Base-by-base conservation (phyloP, 2,329 filamentous ascomycete genomes). In the Achaetomium macrosporum region DNA sequence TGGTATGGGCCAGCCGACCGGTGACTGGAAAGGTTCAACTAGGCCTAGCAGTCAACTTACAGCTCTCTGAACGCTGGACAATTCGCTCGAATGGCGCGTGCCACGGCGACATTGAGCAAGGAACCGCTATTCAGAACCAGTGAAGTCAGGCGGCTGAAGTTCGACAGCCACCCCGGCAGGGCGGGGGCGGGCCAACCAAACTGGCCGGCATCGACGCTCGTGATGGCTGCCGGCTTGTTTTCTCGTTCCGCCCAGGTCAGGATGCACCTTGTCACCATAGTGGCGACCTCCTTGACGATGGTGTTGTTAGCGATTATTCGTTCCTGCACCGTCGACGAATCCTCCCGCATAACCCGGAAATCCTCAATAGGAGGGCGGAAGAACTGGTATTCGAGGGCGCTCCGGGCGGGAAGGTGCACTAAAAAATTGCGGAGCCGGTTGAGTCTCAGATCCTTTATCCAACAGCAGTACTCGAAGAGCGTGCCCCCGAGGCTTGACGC, bases 401-500 rank as follows among this genome's bases (percentile, higher is more conserved):
- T 53, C 63, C 29, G 65, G 62, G 9, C 49, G 39, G 45, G 40
- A 35, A 78, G 71, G 52, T 47, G 42, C 10, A 78, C 74, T 2
- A 89, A 71, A 19, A 87, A 71, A 39, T 80, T 70, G 11, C 72
- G 68, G 1, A 89, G 72, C 62, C 85, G 81, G 49, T 80, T 73
- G 10, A 89, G 74, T 58, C 85, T 80, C 36, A 90, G 71, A 25
- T 75, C 73, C 51, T 77, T 80, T 51, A 89, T 78, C 66, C 86
- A 88, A 36, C 79, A 74, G 61, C 81, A 86, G 64, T 90, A 90
- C 0, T 85, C 84, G 57, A 82, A 85, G 16, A 81, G 69, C 0
- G 85, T 87, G 57, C 72, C 69, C 20, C 76, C 79, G 41, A 84
- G 68, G 53, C 82, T 82, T 9, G 85, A 89, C 8, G 82, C 70